These are phyloP conservation scores for Camellia granthamiana DNA, from an alignment of 148 eudicot genomes.

Conservation along the genomic window DNA sequence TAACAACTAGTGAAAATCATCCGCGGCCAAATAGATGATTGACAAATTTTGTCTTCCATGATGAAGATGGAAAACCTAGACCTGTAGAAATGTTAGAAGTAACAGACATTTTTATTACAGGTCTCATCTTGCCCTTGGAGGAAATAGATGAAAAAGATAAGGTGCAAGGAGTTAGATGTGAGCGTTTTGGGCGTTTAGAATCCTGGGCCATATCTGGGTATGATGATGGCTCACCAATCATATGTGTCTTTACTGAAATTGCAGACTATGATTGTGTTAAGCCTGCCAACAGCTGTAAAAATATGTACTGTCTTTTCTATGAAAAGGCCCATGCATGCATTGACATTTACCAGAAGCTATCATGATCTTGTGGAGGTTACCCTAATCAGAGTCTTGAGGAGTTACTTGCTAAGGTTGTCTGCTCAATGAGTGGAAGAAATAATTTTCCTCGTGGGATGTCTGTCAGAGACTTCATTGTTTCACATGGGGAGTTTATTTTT, in stretches of 20 bases:
- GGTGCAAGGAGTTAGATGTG: slow-evolving; percentile 69
- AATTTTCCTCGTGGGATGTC: slow-evolving; percentile 60
- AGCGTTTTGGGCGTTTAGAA: slow-evolving; percentile 95
- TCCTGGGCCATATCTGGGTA: slow-evolving; percentile 92
- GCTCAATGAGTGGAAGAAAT: slow-evolving; percentile 73
- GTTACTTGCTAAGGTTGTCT: slow-evolving; percentile 76
- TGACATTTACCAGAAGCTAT: slow-evolving; percentile 78
- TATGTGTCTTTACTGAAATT: slow-evolving; percentile 83
- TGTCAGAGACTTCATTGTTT: slow-evolving; percentile 75
- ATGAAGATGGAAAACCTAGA: slow-evolving; percentile 65
- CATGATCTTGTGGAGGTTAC: slow-evolving; percentile 77
- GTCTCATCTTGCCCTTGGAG: slow-evolving; percentile 74
- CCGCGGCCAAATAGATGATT: slow-evolving; percentile 72
- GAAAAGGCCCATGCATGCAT: slow-evolving; percentile 81
- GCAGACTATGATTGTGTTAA: slow-evolving; percentile 88
- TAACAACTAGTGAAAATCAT: slow-evolving; percentile 70
- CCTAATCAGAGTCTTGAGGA: slow-evolving; percentile 74
- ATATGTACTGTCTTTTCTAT: slow-evolving; percentile 65
- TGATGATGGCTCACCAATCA: slow-evolving; percentile 84
- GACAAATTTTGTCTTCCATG: slow-evolving; percentile 74
- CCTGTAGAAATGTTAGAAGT: slow-evolving; percentile 86
- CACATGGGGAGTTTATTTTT: slow-evolving; percentile 87
- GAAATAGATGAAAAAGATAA: slow-evolving; percentile 50
- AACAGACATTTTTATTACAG: slow-evolving; percentile 68
- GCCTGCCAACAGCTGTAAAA: slow-evolving; percentile 63